A percentile compares a stretch with the other conserved stretches of the same genome.
Conservation (phyloP, 2,329 filamentous ascomycete genomes). For the Stagonosporopsis chrysanthemi region DNA sequence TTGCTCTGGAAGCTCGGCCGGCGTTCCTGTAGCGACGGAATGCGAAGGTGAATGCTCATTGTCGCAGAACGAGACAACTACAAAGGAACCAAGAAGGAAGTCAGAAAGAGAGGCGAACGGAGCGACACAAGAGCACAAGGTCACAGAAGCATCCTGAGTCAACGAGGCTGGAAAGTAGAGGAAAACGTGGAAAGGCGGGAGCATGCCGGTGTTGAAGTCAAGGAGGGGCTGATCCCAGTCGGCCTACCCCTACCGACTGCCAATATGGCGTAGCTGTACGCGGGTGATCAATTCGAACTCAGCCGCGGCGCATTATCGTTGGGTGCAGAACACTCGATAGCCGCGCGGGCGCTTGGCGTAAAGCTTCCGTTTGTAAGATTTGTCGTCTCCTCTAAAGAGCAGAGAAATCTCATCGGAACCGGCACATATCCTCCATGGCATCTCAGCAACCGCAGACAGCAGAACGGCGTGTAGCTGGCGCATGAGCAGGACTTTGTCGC, state of each 20-base stretch:
- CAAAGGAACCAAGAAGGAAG: not conserved
- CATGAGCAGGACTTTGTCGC: not conserved
- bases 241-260: not conserved
- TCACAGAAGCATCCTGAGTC: not conserved
- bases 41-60: slow-evolving; percentile 20
- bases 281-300: not conserved
- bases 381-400: not conserved
- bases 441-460: not conserved
- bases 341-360: slow-evolving; percentile 4
- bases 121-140: not conserved
- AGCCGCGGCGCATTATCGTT: not conserved
- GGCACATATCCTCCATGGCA: not conserved
- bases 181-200: slow-evolving; percentile 1
- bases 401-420: not conserved
- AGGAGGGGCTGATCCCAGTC: slow-evolving; percentile 1
- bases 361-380: not conserved
- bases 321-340: not conserved
- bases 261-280: slow-evolving; percentile 2
- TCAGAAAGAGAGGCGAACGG: not conserved
- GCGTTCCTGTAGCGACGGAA: slow-evolving; percentile 15
- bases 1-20: slow-evolving; percentile 16
- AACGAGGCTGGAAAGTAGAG: not conserved
- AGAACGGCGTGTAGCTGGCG: not conserved
- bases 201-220: not conserved
- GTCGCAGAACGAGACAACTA: not conserved